Conservation (phyloP, 164 flowering plant species). For the Annona cherimola region DNA sequence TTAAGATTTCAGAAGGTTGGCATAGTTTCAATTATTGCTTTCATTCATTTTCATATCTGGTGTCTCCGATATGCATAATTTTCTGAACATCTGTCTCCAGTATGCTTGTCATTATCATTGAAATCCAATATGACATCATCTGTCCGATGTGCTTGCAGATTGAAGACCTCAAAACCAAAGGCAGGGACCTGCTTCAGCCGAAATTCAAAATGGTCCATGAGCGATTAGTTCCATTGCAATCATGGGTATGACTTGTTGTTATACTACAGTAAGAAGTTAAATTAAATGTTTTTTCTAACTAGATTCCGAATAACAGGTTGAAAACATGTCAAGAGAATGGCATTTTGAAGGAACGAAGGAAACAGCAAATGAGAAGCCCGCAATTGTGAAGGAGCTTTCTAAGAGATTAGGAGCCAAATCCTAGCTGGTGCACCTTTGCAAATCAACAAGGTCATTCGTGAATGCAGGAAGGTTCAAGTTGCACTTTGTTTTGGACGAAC, state of each 20-base stretch:
- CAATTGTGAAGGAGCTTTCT: constrained; percentile 61
- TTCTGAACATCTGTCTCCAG: too few relatives aligned
- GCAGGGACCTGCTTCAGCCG: constrained; percentile 56
- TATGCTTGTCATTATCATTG: too few relatives aligned
- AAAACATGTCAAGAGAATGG: constrained; percentile 57
- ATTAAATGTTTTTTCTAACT: constrained; percentile 4
- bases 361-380: constrained; percentile 46
- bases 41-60: too few relatives aligned
- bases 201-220: constrained; percentile 41
- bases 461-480: too few relatives aligned
- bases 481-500: too few relatives aligned
- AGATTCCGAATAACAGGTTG: constrained; percentile 41
- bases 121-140: neutral
- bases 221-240: constrained; percentile 48
- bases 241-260: constrained; percentile 46
- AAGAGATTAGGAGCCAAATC: constrained; percentile 46
- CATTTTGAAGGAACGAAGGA: constrained; percentile 41
- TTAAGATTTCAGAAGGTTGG: too few relatives aligned
- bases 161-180: constrained; percentile 59
- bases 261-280: neutral
- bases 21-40: too few relatives aligned
- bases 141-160: constrained; percentile 31
- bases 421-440: constrained; percentile 22
- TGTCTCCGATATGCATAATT: too few relatives aligned
- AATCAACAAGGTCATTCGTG: neutral